Evolutionary conservation across 148 eudicot genomes (phyloP), one percentile per base, ranked within the genome.

Genomic region (Spergularia bocconei): DNA sequence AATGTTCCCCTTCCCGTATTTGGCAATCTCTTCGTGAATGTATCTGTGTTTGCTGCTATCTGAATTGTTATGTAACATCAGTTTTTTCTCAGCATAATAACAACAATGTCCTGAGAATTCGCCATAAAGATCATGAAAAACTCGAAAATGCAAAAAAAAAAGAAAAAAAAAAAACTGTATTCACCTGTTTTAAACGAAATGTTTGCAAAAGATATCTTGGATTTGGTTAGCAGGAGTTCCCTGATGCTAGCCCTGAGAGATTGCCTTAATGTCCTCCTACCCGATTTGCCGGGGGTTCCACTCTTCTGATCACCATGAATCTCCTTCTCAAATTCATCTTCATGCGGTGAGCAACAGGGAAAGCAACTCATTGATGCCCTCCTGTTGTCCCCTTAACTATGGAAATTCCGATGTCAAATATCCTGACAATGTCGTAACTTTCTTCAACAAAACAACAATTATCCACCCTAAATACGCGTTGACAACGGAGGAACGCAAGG

Each of bases 31-130:
- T 58, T 89, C 90, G 0, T 85, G 74, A 23, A 95, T 95, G 79
- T 89, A 90, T 75, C 88, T 92, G 73, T 84, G 84, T 71, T 83
- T 91, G 90, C 93, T 87, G 78, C 87, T 80, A 80, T 92, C 99
- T 92, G 96, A 54, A 61, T 48, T 47, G 52, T 47, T 13, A 67
- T 33, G 65, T 53, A 65, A 41, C 2, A 70, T 56, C 50, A 1
- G 16, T 6, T 13, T 29, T 20, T 20, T 1, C 48, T 59, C 58
- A 13, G 11, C 61, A 38, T 20, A 25, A 11, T 21, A 17, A 44
- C 6, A 58, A n/a, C 6, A 62, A 62, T 29, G 3, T 60, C 10
- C 33, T 41, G 16, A 59, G 48, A 44, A 44, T 4, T 44, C 36
- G 36, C 36, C 36, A 29, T 29, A 29, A 54, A 66, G 54, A 65